Evolutionary conservation across 129 eudicot species (phyloP).

Genomic region (Centrapalus pauciflorus): DNA sequence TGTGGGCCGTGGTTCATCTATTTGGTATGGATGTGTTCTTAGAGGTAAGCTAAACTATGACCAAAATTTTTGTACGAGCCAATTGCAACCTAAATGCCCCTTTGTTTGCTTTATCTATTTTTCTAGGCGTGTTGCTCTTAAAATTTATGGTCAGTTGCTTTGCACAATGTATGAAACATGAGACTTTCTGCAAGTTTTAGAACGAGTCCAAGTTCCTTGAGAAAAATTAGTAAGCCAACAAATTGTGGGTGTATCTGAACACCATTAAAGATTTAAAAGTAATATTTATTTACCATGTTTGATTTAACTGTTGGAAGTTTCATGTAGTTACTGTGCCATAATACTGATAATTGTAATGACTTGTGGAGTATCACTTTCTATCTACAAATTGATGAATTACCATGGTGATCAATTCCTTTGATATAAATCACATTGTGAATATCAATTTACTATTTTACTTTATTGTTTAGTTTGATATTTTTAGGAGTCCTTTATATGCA

Average conservation of each 20-base stretch:
- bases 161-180: background rate
- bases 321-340: background rate
- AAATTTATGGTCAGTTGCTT: background rate
- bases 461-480: too few species aligned
- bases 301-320: background rate
- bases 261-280: background rate
- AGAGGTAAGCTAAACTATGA: constrained; percentile 56
- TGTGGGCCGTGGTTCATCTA: constrained; percentile 73
- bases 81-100: background rate
- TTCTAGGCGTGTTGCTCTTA: background rate
- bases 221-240: background rate
- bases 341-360: too few species aligned
- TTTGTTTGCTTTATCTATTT: background rate
- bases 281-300: background rate
- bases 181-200: background rate
- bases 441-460: too few species aligned
- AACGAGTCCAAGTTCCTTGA: background rate
- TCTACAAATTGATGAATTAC: background rate
- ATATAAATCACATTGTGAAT: too few species aligned
- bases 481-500: too few species aligned
- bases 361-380: background rate
- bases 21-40: constrained; percentile 95
- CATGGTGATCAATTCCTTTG: too few species aligned
- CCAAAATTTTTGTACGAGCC: background rate
- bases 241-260: background rate